phyloP scores from a whole-genome alignment of 2,329 filamentous ascomycete genomes.

The Plectosphaerella plurivora region DNA sequence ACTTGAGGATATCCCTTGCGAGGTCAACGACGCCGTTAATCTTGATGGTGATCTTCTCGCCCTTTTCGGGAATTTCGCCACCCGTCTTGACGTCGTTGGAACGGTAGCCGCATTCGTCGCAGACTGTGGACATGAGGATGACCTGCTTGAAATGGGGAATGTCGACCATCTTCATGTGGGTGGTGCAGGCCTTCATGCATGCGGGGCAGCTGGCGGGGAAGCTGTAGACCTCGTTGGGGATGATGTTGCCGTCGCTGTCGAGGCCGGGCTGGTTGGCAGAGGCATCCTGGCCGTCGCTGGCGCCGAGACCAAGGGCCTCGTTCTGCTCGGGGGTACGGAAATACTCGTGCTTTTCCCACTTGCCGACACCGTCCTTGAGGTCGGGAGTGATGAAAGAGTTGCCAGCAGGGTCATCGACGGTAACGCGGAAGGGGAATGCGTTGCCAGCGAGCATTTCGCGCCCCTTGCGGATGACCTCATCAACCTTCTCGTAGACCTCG shows the following conservation, averaged over 20 bases:
- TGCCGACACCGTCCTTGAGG: constrained; percentile 72
- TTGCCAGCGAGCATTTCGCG: constrained; percentile 73
- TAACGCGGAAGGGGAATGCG: constrained; percentile 81
- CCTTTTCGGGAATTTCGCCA: constrained; percentile 81
- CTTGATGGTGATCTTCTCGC: constrained; percentile 74
- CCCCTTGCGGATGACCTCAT: constrained; percentile 68
- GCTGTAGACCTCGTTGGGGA: constrained; percentile 87
- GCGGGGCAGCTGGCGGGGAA: constrained; percentile 91
- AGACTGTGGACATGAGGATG: constrained; percentile 90
- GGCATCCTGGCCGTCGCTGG: constrained; percentile 47
- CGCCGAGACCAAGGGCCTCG: constrained; percentile 71
- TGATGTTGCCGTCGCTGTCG: constrained; percentile 67
- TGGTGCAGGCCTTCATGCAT: constrained; percentile 79
- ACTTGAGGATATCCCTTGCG: constrained; percentile 89
- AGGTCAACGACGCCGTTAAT: constrained; percentile 68
- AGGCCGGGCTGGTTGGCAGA: constrained; percentile 31
- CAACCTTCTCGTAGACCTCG: constrained; percentile 74
- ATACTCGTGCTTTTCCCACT: constrained; percentile 86
- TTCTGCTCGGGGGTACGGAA: constrained; percentile 82
- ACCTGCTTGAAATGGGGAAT: constrained; percentile 98
- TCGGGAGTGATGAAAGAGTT: constrained; percentile 97
- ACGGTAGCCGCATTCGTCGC: constrained; percentile 86
- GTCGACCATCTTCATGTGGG: constrained; percentile 98
- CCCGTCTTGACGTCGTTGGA: constrained; percentile 98
- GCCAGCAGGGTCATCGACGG: constrained; percentile 84